These are phyloP conservation scores for Drechmeria coniospora DNA, from an alignment of 2,329 filamentous ascomycete species.

Conservation along the genomic window DNA sequence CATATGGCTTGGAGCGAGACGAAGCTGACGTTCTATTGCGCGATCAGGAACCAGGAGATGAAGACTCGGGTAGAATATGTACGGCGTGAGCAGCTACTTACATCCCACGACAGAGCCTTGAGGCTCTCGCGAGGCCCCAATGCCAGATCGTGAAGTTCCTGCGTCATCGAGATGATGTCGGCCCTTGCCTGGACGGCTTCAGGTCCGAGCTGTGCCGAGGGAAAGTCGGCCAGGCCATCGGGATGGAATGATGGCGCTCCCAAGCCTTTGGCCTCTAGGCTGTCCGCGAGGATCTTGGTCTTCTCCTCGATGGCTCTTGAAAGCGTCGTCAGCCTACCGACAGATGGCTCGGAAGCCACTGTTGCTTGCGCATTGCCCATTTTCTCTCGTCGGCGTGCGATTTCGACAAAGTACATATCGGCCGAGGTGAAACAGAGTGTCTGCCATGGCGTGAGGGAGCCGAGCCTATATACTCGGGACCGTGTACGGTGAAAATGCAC, in stretches of 20 bases:
- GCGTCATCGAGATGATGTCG: conserved; percentile 8
- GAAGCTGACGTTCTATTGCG: conserved; percentile 10
- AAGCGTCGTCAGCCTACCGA: conserved; percentile 6
- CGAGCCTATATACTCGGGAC: no score
- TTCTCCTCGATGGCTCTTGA: conserved; percentile 8
- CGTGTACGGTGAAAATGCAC: no score
- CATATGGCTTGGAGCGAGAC: conserved; percentile 15
- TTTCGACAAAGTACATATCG: no score
- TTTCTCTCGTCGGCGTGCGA: conserved; percentile 19
- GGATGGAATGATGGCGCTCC: conserved; percentile 8
- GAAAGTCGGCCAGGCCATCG: conserved; percentile 8
- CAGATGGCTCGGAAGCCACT: conserved; percentile 1
- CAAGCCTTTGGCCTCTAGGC: conserved; percentile 6
- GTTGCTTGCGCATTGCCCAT: no score
- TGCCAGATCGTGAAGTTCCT: conserved; percentile 9
- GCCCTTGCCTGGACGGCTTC: conserved; percentile 5
- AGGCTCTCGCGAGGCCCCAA: conserved; percentile 9
- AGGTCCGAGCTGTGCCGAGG: conserved; percentile 2
- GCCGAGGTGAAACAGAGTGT: no score
- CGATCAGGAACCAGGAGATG: neutral
- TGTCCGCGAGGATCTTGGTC: conserved; percentile 6
- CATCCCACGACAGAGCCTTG: conserved; percentile 13
- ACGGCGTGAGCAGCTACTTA: conserved; percentile 5
- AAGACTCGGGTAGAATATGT: neutral
- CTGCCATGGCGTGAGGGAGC: no score